A percentile compares a stretch with the other conserved stretches of the same genome.
phyloP scores from a whole-genome alignment of 345 rosid species.

The Brassica napus region Da-Ae NC_063452.1:56051001-56051500 shows the following conservation, averaged over 20 bases:
- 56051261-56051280: constrained; percentile 61
- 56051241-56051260: constrained; percentile 45
- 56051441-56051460: constrained; percentile 18
- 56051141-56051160: not conserved
- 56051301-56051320: constrained; percentile 89
- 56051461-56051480: constrained; percentile 12
- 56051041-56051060: not conserved
- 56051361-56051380: constrained; percentile 47
- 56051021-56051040: not conserved
- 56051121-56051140: not conserved
- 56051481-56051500: not conserved
- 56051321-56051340: constrained; percentile 90
- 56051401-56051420: constrained; percentile 26
- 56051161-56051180: not conserved
- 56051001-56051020: not conserved
- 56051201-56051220: constrained; percentile 77
- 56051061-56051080: not conserved
- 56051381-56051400: constrained; percentile 49
- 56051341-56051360: constrained; percentile 78
- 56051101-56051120: not conserved
- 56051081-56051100: not conserved
- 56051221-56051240: constrained; percentile 48
- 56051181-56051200: constrained; percentile 54
- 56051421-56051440: constrained; percentile 18
- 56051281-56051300: constrained; percentile 70